phyloP scores from a whole-genome alignment of 106 monocot species.

The Amphibolis antarctica region DNA sequence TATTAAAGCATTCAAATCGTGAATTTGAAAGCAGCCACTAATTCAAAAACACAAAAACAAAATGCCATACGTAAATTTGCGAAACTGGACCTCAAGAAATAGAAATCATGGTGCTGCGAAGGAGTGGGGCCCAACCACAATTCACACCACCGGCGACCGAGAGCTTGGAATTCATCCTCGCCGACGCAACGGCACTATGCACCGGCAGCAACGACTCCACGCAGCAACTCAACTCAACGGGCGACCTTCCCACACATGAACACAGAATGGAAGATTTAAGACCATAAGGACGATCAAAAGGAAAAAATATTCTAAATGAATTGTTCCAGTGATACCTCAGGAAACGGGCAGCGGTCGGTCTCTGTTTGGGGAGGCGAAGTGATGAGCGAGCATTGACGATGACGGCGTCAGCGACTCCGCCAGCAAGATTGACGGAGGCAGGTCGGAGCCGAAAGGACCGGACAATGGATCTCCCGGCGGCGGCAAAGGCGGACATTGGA shows the following conservation, averaged over 20 bases:
- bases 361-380: slow-evolving; percentile 13
- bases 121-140: slow-evolving; percentile 35
- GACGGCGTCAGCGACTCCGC: background rate
- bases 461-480: slow-evolving; percentile 14
- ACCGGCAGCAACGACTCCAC: slow-evolving; percentile 63
- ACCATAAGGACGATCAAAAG: background rate
- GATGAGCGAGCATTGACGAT: slow-evolving; percentile 10
- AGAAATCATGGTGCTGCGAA: background rate
- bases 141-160: slow-evolving; percentile 23
- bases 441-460: slow-evolving; percentile 33
- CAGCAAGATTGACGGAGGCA: slow-evolving; percentile 8
- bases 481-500: background rate
- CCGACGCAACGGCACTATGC: slow-evolving; percentile 58
- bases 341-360: slow-evolving; percentile 33
- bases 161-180: slow-evolving; percentile 67
- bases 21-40: no score
- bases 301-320: background rate
- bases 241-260: slow-evolving; percentile 21
- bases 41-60: no score
- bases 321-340: slow-evolving; percentile 29
- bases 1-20: no score
- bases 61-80: no score
- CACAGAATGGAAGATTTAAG: background rate
- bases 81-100: slow-evolving; percentile 2
- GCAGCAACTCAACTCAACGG: slow-evolving; percentile 52